Percentiles rank a stretch among this genome's conserved stretches.
Conservation (phyloP, 176 grass and related monocot genomes). For the Panicum miliaceum region DNA sequence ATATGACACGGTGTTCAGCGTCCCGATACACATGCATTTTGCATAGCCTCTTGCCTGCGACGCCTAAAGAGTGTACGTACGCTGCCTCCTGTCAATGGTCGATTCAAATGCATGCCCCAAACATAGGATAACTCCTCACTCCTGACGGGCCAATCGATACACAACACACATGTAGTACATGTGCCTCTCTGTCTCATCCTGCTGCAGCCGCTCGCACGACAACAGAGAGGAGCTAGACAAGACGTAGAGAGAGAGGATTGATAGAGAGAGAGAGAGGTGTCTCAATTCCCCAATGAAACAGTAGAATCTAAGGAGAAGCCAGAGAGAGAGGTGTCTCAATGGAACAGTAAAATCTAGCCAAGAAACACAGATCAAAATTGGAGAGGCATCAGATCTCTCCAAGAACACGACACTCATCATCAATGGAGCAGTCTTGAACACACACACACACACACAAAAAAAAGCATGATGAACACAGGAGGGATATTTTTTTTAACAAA, state of each 20-base stretch:
- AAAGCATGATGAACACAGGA: neutral
- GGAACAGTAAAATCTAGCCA: conserved; percentile 43
- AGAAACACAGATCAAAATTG: neutral
- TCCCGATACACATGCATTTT: neutral
- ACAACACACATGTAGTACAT: neutral
- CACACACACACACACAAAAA: neutral
- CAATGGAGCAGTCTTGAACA: neutral
- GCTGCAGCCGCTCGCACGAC: conserved; percentile 20
- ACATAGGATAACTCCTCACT: conserved; percentile 32
- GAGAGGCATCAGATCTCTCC: neutral
- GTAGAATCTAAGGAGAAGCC: conserved; percentile 26
- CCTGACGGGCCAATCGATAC: conserved; percentile 34
- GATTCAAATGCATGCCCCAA: neutral
- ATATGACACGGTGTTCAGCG: conserved; percentile 34
- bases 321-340: conserved; percentile 12
- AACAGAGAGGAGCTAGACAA: conserved; percentile 36
- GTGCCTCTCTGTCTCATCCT: neutral
- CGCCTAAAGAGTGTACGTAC: neutral
- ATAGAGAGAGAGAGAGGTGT: neutral
- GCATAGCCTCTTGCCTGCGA: neutral
- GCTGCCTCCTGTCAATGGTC: neutral
- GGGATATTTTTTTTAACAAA: neutral
- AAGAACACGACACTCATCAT: neutral
- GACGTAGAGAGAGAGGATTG: conserved; percentile 34
- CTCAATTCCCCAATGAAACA: conserved; percentile 48